phyloP scores from a whole-genome alignment of 2,329 filamentous ascomycete species.

The Pseudogymnoascus sp. region DNA sequence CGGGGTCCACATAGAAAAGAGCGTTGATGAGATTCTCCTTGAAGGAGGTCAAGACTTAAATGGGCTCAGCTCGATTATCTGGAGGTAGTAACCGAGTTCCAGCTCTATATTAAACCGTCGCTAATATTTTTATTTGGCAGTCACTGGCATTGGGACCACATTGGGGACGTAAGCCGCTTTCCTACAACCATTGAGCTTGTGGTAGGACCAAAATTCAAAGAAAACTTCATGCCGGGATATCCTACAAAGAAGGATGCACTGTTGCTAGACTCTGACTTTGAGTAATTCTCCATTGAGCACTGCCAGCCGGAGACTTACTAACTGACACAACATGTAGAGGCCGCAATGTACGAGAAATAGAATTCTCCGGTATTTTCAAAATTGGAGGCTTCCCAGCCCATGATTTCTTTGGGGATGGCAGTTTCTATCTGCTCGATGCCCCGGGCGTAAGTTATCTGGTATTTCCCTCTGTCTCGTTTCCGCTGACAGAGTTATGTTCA shows the following conservation, averaged over 20 bases:
- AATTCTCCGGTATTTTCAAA: constrained; percentile 23
- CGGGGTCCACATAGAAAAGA: constrained; percentile 23
- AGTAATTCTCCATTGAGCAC: constrained; percentile 7
- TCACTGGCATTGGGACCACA: constrained; percentile 32
- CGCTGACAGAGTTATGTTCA: background rate
- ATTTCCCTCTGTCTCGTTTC: background rate
- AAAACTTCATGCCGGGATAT: constrained; percentile 34
- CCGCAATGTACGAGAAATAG: constrained; percentile 19
- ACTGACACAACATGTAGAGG: constrained; percentile 14
- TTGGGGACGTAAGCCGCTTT: constrained; percentile 35
- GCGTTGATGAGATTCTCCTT: constrained; percentile 29
- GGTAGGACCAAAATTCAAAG: constrained; percentile 38
- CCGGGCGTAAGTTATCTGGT: constrained; percentile 32
- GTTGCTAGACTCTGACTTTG: constrained; percentile 32
- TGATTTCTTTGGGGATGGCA: constrained; percentile 51
- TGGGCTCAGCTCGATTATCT: constrained; percentile 33
- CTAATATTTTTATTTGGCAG: constrained; percentile 18
- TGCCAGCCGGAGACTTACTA: constrained; percentile 29
- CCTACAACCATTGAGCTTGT: constrained; percentile 33
- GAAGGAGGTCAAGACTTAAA: constrained; percentile 28
- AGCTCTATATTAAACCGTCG: background rate
- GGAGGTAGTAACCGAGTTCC: constrained; percentile 12
- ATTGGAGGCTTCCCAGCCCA: constrained; percentile 39
- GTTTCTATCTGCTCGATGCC: constrained; percentile 47
- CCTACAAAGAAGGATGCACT: constrained; percentile 31